Conservation (phyloP, 306 rosid genomes). For the Quercus parvula region DNA sequence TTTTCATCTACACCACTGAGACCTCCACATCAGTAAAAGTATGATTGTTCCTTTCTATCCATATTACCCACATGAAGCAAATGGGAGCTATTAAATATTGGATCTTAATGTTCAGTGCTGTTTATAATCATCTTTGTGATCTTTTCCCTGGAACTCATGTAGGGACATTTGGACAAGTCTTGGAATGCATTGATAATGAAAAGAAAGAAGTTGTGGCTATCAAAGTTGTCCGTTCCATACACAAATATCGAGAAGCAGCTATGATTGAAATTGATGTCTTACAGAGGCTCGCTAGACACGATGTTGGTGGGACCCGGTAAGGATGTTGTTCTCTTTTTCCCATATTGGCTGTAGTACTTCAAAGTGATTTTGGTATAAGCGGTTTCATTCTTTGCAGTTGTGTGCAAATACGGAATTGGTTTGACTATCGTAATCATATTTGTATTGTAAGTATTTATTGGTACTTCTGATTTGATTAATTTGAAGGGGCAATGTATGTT, state of each 20-base stretch:
- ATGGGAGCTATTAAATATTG: too few relatives aligned
- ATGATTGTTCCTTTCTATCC: too few relatives aligned
- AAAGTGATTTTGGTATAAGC: constrained; percentile 56
- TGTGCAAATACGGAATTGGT: constrained; percentile 96
- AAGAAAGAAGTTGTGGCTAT: constrained; percentile 70
- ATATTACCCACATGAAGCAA: too few relatives aligned
- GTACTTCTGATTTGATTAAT: constrained; percentile 54
- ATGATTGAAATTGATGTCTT: constrained; percentile 77
- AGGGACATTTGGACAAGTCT: constrained; percentile 87
- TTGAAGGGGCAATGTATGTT: constrained; percentile 44
- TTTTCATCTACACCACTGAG: too few relatives aligned
- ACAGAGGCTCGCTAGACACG: constrained; percentile 64
- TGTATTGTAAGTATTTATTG: constrained; percentile 87
- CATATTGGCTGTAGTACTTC: constrained; percentile 37
- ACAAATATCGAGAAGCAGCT: constrained; percentile 73
- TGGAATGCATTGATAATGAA: constrained; percentile 73
- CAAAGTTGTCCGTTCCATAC: constrained; percentile 67
- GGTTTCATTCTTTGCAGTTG: constrained; percentile 84
- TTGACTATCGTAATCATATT: constrained; percentile 89
- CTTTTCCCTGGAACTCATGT: constrained; percentile 16
- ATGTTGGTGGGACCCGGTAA: constrained; percentile 63
- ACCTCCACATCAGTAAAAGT: too few relatives aligned
- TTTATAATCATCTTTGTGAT: not conserved
- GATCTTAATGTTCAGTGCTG: too few relatives aligned
- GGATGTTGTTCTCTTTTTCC: constrained; percentile 25